Evolutionary conservation across 257 asterid genomes (phyloP), one percentile per base, ranked within the genome.

Genomic region (Phtheirospermum japonicum): DNA sequence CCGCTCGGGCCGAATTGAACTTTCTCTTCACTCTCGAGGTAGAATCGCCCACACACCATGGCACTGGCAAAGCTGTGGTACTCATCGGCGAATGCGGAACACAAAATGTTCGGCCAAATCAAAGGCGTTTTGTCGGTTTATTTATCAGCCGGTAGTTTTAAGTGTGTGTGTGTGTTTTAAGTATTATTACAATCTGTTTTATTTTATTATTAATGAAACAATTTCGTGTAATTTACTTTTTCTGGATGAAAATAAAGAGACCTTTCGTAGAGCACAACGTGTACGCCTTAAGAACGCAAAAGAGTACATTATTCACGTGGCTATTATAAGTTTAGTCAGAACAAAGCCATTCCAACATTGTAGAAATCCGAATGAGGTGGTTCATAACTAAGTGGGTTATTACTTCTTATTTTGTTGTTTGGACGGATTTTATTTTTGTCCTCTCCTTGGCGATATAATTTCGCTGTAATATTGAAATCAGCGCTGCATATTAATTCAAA

Each of bases 1-100:
- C 88, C 57, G 85, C 88, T 18, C 88, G 84, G 13, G 71, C 68
- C 37, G 70, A 59, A 39, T 23, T 59, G 14, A 43, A 13, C 42
- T 66, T 75, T 23, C 75, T n/a, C 31, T 62, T 48, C 23, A 61
- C 64, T 19, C 72, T 62, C 65, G 73, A 33, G 32, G 36, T 71
- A 5, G 71, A 17, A 51, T 64, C 72, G 11, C 58, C 61, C 14
- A 5, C 49, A 49, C 52, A 76, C 36, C 72, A 73, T 9, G 74
- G 50, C 11, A 74, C 76, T 8, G 82, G 53, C 26, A 73, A 16
- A 2, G 75, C 19, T 14, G 67, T 19, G 66, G 76, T 28, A 71
- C 68, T 71, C 83, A 78, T 78, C 60, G 73, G 42, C 30, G 32
- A 69, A 9, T 20, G 39, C 16, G 3, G 33, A 23, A n/a, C 23